phyloP scores from a whole-genome alignment of 2,329 filamentous ascomycete genomes.

The Ceratocystis cubensis region DNA sequence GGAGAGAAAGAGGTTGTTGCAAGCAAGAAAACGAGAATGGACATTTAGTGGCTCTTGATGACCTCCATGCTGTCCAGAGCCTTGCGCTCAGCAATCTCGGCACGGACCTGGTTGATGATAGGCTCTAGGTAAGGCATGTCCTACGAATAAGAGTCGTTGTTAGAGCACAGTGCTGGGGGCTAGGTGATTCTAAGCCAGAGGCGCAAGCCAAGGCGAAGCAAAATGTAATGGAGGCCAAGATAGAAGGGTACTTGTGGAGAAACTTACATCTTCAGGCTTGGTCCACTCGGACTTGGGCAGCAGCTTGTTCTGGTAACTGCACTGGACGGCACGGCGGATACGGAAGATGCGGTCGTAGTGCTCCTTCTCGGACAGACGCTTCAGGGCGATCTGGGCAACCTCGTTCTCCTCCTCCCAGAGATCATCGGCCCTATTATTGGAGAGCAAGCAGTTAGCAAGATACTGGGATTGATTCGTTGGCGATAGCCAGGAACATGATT shows the following conservation, averaged over 20 bases:
- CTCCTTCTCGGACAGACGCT: conserved; percentile 80
- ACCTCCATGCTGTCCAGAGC: conserved; percentile 40
- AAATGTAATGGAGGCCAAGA: not conserved
- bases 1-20: conserved; percentile 8
- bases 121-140: conserved; percentile 43
- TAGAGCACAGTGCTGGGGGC: not conserved
- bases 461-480: not conserved
- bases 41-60: conserved; percentile 37
- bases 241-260: not conserved
- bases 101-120: conserved; percentile 40
- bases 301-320: conserved; percentile 50
- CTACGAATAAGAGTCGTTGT: conserved; percentile 27
- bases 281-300: conserved; percentile 51
- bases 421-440: conserved; percentile 65
- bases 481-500: not conserved
- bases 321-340: conserved; percentile 85
- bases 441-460: conserved; percentile 7
- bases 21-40: conserved; percentile 5
- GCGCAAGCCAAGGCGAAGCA: not conserved
- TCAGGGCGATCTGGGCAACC: conserved; percentile 71
- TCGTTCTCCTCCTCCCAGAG: conserved; percentile 89
- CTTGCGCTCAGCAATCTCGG: conserved; percentile 39
- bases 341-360: conserved; percentile 96
- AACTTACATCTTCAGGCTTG: conserved; percentile 40
- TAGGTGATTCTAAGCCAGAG: not conserved